Percentiles rank a stretch among this genome's conserved stretches.
phyloP scores from a whole-genome alignment of 2,329 filamentous ascomycete genomes.

The Trichoderma koningii region DNA sequence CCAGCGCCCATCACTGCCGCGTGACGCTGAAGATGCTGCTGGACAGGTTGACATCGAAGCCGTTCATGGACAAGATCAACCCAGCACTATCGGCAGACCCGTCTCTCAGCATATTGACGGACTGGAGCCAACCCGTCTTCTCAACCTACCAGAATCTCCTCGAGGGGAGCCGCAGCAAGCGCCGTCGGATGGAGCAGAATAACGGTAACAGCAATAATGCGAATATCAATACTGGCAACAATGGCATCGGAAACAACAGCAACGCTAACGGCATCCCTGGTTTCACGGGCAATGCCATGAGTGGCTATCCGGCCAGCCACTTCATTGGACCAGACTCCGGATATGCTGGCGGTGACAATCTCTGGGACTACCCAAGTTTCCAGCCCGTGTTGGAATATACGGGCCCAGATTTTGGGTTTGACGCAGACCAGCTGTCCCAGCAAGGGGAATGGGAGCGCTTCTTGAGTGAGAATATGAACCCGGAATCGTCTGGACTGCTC shows the following conservation, averaged over 20 bases:
- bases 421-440: conserved; percentile 21
- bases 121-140: conserved; percentile 22
- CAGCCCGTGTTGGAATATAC: conserved; percentile 21
- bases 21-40: conserved; percentile 22
- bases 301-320: conserved; percentile 16
- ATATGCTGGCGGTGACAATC: conserved; percentile 9
- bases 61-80: conserved; percentile 19
- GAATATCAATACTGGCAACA: neutral
- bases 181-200: conserved; percentile 1
- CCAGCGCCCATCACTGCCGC: conserved; percentile 20
- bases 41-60: conserved; percentile 11
- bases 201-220: neutral
- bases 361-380: conserved; percentile 24
- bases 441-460: conserved; percentile 21
- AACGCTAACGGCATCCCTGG: neutral
- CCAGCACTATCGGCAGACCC: conserved; percentile 15
- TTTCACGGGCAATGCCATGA: conserved; percentile 2
- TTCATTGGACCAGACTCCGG: conserved; percentile 18
- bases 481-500: conserved; percentile 13
- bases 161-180: conserved; percentile 20
- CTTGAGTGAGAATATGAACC: conserved; percentile 20
- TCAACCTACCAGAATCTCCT: conserved; percentile 23
- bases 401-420: conserved; percentile 21
- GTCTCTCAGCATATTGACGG: conserved; percentile 1
- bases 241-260: neutral